Evolutionary conservation across 148 eudicot species (phyloP).

Genomic region (Spergularia bocconei): DNA sequence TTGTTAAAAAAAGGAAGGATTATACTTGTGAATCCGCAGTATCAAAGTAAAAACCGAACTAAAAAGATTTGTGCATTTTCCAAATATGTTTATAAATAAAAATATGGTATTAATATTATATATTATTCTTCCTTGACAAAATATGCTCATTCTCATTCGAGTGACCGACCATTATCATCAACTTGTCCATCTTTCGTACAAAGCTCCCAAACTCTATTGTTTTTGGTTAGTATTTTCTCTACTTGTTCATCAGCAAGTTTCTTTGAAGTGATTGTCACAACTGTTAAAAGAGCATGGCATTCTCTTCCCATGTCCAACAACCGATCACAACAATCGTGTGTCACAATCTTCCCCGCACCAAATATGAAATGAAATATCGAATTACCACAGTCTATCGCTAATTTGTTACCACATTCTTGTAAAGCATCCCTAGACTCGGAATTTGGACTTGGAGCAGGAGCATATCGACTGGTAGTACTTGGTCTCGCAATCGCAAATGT

Average conservation of each 20-base stretch:
- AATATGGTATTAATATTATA: too few species aligned
- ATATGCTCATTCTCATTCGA: neutral
- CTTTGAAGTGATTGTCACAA: neutral
- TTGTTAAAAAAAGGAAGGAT: too few species aligned
- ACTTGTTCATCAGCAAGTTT: neutral
- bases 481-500: neutral
- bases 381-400: constrained; percentile 5
- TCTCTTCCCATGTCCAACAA: constrained; percentile 7
- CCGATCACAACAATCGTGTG: neutral
- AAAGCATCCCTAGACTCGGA: neutral
- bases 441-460: neutral
- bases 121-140: too few species aligned
- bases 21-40: too few species aligned
- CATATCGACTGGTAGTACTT: neutral
- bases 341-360: neutral
- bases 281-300: constrained; percentile 9
- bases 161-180: neutral
- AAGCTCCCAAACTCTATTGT: constrained; percentile 8
- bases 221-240: neutral
- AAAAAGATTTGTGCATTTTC: too few species aligned
- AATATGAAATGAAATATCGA: constrained; percentile 1
- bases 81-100: too few species aligned
- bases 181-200: neutral
- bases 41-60: too few species aligned
- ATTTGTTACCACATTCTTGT: neutral